Base-by-base conservation (phyloP, 192 early-diverging fungal genomes). In the Spizellomyces sp. region DNA sequence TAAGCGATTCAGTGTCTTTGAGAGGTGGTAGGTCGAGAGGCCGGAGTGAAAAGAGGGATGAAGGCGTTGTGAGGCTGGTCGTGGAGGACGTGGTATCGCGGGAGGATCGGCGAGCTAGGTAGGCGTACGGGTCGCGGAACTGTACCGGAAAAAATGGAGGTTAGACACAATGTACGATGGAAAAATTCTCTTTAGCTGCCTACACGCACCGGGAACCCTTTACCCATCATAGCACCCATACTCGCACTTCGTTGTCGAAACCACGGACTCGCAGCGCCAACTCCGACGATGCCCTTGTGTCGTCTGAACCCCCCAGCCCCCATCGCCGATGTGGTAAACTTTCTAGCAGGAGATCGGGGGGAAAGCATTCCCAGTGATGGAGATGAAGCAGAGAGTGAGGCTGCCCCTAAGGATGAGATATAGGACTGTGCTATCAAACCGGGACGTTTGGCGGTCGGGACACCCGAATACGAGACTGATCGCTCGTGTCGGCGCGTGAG, bases 21-120 rank as follows among this genome's bases (percentile, higher is more conserved):
- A 75, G 7, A 15, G 15, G n/a, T 21, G n/a, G 45, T 48, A 78
- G 69, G 55, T 75, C 72, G 43, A 78, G 47, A 21, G 45, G 67
- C 62, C 41, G 46, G 45, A 48, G n/a, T 36, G 27, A 62, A 73
- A 48, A 27, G 74, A 36, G 27, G 27, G 27, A 36, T 36, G 27
- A 36, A 36, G 27, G 27, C 27, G 27, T 36, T 3, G 27, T 36
- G 27, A 36, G 27, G 27, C 27, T 36, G 27, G 27, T 36, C 27
- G 27, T 36, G 27, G 27, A 36, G 27, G 27, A 36, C 27, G 27
- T 36, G 27, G 27, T 36, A 36, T 36, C 27, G 27, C 27, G 27
- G 27, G 27, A 36, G 27, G 27, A 36, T 36, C 27, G 27, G 27
- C 27, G 27, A 36, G 27, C 27, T 3, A 36, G 3, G 27, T 36